Evolutionary conservation across 2,329 filamentous ascomycete species (phyloP), one percentile per base, ranked within the genome.

Genomic region (Diplocarpon mali): DNA sequence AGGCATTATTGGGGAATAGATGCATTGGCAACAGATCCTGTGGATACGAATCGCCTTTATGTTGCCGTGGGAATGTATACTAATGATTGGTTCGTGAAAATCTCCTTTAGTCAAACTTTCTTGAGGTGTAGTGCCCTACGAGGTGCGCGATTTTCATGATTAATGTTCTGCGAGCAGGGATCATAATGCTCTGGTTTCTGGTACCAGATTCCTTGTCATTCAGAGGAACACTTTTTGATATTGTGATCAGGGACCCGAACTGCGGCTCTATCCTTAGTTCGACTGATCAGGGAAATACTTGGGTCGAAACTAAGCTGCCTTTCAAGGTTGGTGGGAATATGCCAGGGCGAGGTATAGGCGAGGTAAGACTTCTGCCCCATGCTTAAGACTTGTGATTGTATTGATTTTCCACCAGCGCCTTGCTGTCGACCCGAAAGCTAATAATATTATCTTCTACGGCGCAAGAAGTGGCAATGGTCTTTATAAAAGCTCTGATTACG

Each of bases 301-400:
- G 72, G 70, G 54, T 62, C 1, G 62, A 65, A 15, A 68, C 70
- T 0, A 61, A 63, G 5, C 64, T 78, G 0, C 65, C 71, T 2
- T 78, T 78, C 64, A 78, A 78, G 56, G 71, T 76, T 37, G 75
- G 75, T 7, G 75, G 75, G 0, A 78, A 78, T 55, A 78, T 77
- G 73, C 74, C 75, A 7, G 75, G 75, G 2, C 69, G 75, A 24
- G 75, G 75, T 7, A 71, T 70, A 59, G 75, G 75, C 13, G 75
- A 77, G 44, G 53, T 52, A n/a, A n/a, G n/a, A n/a, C n/a, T n/a
- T n/a, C n/a, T n/a, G n/a, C n/a, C n/a, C n/a, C n/a, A n/a, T n/a
- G n/a, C n/a, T n/a, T n/a, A n/a, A n/a, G n/a, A n/a, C n/a, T n/a
- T n/a, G n/a, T n/a, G n/a, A n/a, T n/a, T n/a, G n/a, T n/a, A n/a